Evolutionary conservation across 2,329 filamentous ascomycete species (phyloP), one percentile per base, ranked within the genome.

Genomic region (Fusarium chlamydosporum): DNA sequence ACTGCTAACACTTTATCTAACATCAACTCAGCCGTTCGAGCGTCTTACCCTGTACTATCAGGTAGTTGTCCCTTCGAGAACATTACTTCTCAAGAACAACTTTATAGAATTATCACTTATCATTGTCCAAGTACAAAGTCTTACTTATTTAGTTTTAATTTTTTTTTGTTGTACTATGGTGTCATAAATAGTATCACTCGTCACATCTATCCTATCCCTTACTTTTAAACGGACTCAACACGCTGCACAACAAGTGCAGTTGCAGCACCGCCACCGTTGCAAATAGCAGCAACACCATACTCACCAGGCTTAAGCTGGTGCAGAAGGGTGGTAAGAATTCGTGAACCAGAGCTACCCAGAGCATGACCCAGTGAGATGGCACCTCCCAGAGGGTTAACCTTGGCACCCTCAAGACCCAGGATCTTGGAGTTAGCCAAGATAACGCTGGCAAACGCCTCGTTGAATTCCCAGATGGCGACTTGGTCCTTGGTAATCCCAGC

Each of bases 391-490:
- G 91, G 91, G 79, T 98, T 97, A 42, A 97, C 92, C 35, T 88
- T 91, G 40, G 92, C 92, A 46, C 87, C 85, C 68, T 94, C 87
- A 4, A 97, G 87, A 42, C 91, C 92, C 34, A 97, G 87, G 66
- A 96, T 94, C 90, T 97, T 94, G 75, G 93, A 91, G 76, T 98
- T 97, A 41, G 95, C 94, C 78, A 96, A 94, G 79, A 97, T 96
- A 31, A 97, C 94, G 6, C 92, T 93, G 29, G 96, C 95, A 77
- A 99, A 99, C 0, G 96, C 96, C 82, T 99, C 96, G 79, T 99
- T 99, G 81, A 99, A 97, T 79, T 98, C 96, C 95, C 96, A 98
- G 23, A 97, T 83, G 7, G 95, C 90, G 45, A 99, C 93, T 79
- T 98, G 92, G 46, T 96, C 91, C 81, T 94, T 93, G 69, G 89